These are phyloP conservation scores for Scleroderma bovista DNA, from an alignment of 768 basidiomycete species.

Conservation along the genomic window DNA sequence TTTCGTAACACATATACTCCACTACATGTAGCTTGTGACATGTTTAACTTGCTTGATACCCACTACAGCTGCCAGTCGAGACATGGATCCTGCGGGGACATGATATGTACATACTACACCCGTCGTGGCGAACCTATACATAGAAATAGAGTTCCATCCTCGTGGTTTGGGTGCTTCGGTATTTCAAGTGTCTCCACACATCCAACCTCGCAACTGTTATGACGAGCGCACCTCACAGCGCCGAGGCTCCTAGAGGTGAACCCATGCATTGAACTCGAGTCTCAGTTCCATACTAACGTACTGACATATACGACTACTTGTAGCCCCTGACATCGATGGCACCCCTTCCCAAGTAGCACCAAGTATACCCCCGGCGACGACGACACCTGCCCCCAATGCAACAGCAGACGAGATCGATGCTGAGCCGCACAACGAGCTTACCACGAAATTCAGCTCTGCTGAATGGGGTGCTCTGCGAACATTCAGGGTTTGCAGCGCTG, in stretches of 20 bases:
- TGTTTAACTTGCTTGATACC: background rate
- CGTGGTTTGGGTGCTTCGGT: background rate
- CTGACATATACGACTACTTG: no score
- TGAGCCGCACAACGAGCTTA: conserved; percentile 69
- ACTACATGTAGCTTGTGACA: background rate
- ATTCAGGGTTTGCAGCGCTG: conserved; percentile 48
- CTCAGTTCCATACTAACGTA: no score
- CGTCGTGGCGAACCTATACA: no score
- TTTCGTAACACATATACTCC: background rate
- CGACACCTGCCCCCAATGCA: background rate
- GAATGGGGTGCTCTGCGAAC: conserved; percentile 69
- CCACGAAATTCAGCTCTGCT: conserved; percentile 59
- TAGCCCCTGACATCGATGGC: background rate
- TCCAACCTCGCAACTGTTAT: background rate
- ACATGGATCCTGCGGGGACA: background rate
- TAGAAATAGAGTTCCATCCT: background rate
- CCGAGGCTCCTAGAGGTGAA: no score
- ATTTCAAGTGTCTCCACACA: background rate
- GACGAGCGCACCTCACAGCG: no score
- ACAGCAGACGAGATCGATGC: conserved; percentile 10
- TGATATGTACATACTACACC: no score
- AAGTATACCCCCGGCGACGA: background rate
- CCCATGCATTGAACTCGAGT: background rate
- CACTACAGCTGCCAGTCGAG: background rate
- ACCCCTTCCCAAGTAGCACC: background rate